Evolutionary conservation across 305 asterid genomes (phyloP), one percentile per base, ranked within the genome.

Genomic region (Andrographis paniculata): DNA sequence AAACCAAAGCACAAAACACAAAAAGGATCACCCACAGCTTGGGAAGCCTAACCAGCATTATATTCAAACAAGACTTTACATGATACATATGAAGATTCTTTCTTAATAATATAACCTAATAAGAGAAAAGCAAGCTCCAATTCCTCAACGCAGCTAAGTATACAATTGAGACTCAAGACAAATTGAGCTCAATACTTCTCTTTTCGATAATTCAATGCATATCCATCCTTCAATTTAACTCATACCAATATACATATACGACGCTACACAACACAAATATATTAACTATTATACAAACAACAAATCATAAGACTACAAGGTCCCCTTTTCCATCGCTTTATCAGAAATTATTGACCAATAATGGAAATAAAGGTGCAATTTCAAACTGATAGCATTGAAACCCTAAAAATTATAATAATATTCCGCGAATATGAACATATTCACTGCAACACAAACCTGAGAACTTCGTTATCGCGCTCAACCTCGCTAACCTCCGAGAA

Each of bases 391-490:
- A 3, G 8, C 4, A 4, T 24, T 24, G 30, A 24, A 24, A 24
- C 30, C 8, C 30, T 3, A 24, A 24, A 24, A 24, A 24, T 4
- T 4, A 3, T 24, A 4, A 4, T 24, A 8, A 8, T 3, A 24
- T 3, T 3, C 30, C 30, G 8, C 8, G 30, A 3, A 37, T 14
- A 9, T 33, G 9, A 2, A 5, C 14, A 14, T 14, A 37, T 13
- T 9, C 42, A 14, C 17, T 37, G 14, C 12, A 14, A 37, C 14
- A 50, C 17, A 3, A 50, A 50, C 55, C 55, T 50, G 44, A 6
- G 9, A 21, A 50, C 55, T 50, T 50, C 55, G 45, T 50, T 50
- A 8, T 36, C 55, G 44, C 55, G 43, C 44, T 50, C 55, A 35
- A 50, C 55, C 30, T 35, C 55, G 17, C 55, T 33, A 45, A 50